Evolutionary conservation across 2,329 filamentous ascomycete genomes (phyloP).

Genomic region (Cryoendolithus antarcticus): DNA sequence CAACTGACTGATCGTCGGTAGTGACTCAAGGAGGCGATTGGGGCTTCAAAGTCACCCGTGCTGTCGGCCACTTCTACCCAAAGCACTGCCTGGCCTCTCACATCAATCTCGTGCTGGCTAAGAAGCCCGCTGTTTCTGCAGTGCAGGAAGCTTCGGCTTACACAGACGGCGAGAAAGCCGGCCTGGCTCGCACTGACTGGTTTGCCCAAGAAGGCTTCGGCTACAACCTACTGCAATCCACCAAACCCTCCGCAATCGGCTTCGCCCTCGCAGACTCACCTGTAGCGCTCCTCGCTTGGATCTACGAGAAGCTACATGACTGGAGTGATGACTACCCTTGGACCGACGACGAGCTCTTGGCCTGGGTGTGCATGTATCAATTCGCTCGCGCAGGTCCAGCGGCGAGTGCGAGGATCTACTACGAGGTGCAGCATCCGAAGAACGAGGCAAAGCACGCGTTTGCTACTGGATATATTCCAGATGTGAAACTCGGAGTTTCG

Average conservation of each 20-base stretch:
- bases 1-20: neutral
- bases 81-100: conserved; percentile 45
- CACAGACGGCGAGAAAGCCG: conserved; percentile 35
- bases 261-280: conserved; percentile 57
- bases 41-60: conserved; percentile 52
- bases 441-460: conserved; percentile 14
- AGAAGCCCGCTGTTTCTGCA: conserved; percentile 41
- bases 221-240: conserved; percentile 47
- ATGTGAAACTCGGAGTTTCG: conserved; percentile 36
- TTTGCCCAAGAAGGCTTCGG: conserved; percentile 43
- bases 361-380: conserved; percentile 59
- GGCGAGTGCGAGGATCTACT: conserved; percentile 56
- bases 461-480: conserved; percentile 17
- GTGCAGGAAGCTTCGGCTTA: conserved; percentile 42
- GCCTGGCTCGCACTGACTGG: conserved; percentile 40
- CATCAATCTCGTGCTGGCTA: conserved; percentile 44
- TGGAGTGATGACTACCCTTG: conserved; percentile 60
- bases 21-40: conserved; percentile 26
- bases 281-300: conserved; percentile 57
- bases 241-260: conserved; percentile 57
- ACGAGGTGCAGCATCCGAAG: conserved; percentile 41
- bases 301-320: conserved; percentile 64
- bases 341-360: conserved; percentile 60
- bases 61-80: conserved; percentile 46
- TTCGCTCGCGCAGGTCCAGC: conserved; percentile 55